These are phyloP conservation scores for Ogataea saltuana DNA, from an alignment of 805 yeast genomes.

Conservation along the genomic window DNA sequence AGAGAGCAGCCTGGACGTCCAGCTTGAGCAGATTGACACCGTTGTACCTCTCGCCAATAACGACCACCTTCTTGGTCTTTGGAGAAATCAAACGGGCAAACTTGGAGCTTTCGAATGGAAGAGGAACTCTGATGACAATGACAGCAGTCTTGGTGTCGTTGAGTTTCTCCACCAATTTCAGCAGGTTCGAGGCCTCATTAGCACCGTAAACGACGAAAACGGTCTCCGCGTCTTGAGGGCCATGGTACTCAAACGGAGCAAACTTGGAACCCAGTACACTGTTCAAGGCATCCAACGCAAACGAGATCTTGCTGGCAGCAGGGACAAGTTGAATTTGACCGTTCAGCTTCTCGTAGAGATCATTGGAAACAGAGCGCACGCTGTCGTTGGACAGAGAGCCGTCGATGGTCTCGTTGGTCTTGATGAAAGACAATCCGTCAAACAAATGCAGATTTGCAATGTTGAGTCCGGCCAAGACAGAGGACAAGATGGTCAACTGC, in stretches of 20 bases:
- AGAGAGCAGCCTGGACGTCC: conserved; percentile 73
- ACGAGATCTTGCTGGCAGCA: conserved; percentile 39
- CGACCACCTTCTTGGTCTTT: conserved; percentile 59
- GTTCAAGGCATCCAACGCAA: conserved; percentile 54
- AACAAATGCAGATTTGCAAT: conserved; percentile 69
- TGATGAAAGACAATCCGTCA: conserved; percentile 73
- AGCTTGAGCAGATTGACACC: conserved; percentile 52
- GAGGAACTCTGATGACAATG: conserved; percentile 70
- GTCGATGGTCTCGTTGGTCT: conserved; percentile 49
- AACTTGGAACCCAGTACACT: conserved; percentile 52
- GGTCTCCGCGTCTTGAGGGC: conserved; percentile 59
- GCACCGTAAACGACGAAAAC: conserved; percentile 86
- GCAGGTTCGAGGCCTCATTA: conserved; percentile 56
- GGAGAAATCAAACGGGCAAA: conserved; percentile 62
- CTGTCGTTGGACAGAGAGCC: conserved; percentile 45
- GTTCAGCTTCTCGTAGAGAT: conserved; percentile 37
- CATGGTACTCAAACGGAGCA: conserved; percentile 69
- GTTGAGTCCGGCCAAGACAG: conserved; percentile 62
- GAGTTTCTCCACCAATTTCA: conserved; percentile 41
- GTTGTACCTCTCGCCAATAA: conserved; percentile 56
- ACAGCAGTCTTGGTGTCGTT: conserved; percentile 54
- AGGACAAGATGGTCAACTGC: conserved; percentile 61
- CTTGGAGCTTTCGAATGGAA: conserved; percentile 69
- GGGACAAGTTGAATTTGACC: conserved; percentile 25
- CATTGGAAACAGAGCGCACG: conserved; percentile 40